A percentile compares a stretch with the other conserved stretches of the same genome.
Evolutionary conservation across 2,329 filamentous ascomycete genomes (phyloP).

Genomic region (Pseudocercospora crystallina): DNA sequence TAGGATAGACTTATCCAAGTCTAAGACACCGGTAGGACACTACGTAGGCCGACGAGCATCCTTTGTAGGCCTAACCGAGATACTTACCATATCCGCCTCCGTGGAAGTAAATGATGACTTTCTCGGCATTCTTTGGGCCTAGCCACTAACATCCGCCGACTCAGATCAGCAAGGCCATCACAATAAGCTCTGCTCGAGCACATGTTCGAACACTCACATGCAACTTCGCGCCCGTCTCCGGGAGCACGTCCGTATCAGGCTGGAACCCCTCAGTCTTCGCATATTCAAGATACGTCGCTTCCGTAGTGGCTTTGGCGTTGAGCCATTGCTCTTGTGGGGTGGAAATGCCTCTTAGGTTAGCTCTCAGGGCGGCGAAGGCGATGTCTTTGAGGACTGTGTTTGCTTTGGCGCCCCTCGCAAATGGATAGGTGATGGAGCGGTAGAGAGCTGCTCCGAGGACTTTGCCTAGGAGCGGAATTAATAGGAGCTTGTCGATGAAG

Average conservation of each 20-base stretch:
- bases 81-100: slow-evolving; percentile 61
- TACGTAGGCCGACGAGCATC: too few species aligned
- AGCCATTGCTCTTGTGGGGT: slow-evolving; percentile 40
- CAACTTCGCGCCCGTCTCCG: slow-evolving; percentile 45
- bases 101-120: slow-evolving; percentile 50
- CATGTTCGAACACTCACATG: slow-evolving; percentile 23
- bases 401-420: slow-evolving; percentile 34
- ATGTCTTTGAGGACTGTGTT: slow-evolving; percentile 29
- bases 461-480: slow-evolving; percentile 21
- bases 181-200: too few species aligned
- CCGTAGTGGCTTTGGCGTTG: slow-evolving; percentile 28
- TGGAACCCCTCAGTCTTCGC: slow-evolving; percentile 37
- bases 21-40: too few species aligned
- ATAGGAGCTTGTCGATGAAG: slow-evolving; percentile 16
- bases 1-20: too few species aligned
- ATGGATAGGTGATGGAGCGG: slow-evolving; percentile 35
- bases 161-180: too few species aligned
- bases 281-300: slow-evolving; percentile 37
- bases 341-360: slow-evolving; percentile 22
- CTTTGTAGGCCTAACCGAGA: too few species aligned
- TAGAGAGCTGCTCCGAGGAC: slow-evolving; percentile 35
- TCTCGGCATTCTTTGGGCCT: slow-evolving; percentile 40
- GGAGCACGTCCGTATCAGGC: slow-evolving; percentile 40
- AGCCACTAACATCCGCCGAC: slow-evolving; percentile 39
- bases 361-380: slow-evolving; percentile 28